phyloP scores from a whole-genome alignment of 441 rosid genomes.

The Metrosideros polymorpha region DNA sequence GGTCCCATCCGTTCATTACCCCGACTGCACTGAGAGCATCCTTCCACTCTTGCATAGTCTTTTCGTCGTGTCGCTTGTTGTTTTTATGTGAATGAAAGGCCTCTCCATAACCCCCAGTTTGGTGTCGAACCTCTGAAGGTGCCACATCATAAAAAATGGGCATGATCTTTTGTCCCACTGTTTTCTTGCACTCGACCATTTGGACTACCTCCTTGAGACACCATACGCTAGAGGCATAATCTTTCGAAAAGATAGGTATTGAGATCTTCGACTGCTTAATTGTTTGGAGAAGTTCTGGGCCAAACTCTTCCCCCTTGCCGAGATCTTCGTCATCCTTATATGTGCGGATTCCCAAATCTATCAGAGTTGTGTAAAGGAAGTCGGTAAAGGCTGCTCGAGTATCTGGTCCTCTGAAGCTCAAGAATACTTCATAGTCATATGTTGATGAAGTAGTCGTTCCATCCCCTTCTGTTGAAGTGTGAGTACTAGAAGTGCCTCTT shows the following conservation, averaged over 20 bases:
- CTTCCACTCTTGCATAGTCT: no score
- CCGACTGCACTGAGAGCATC: no score
- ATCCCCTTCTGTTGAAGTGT: not conserved
- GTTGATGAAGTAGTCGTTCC: not conserved
- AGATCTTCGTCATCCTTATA: fast-evolving
- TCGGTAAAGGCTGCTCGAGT: fast-evolving
- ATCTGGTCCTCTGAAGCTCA: not conserved
- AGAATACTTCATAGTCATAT: not conserved
- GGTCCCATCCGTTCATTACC: no score
- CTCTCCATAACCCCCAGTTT: no score
- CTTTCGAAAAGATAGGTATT: not conserved
- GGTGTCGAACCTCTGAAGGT: no score
- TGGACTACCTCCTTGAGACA: not conserved
- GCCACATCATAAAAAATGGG: not conserved
- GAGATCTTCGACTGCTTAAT: fast-evolving
- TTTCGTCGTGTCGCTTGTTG: no score
- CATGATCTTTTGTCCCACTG: fast-evolving
- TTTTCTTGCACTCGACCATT: fast-evolving
- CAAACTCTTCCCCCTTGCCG: fast-evolving
- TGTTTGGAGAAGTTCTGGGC: not conserved
- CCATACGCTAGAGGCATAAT: fast-evolving
- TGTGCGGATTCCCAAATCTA: fast-evolving
- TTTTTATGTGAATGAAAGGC: no score
- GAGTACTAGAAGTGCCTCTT: not conserved
- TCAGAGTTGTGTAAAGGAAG: fast-evolving